Conservation (phyloP, 768 basidiomycete species). For the Tylopilus subfusipes region DNA sequence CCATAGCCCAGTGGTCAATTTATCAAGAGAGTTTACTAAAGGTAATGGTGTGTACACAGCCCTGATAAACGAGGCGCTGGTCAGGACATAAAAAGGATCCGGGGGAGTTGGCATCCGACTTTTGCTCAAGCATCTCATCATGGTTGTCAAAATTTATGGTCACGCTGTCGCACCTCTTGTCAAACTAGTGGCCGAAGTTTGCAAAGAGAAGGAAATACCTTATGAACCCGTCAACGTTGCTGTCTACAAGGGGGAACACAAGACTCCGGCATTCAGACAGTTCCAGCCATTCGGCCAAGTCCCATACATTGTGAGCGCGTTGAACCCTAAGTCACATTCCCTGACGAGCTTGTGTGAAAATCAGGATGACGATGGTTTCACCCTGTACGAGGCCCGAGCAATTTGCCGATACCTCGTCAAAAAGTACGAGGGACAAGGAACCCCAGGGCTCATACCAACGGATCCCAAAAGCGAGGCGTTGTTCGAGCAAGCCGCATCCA, state of each 20-base stretch:
- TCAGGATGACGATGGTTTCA: conserved; percentile 39
- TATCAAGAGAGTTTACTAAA: neutral
- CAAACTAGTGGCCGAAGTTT: neutral
- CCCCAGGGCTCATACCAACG: conserved; percentile 32
- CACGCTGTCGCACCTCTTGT: neutral
- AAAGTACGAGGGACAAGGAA: conserved; percentile 38
- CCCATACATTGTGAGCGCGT: conserved; percentile 29
- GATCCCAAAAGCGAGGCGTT: conserved; percentile 37
- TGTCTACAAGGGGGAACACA: conserved; percentile 42
- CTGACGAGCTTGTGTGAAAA: neutral
- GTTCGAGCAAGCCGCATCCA: conserved; percentile 50
- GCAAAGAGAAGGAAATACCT: conserved; percentile 51
- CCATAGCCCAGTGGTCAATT: too few species aligned
- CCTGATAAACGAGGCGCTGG: neutral
- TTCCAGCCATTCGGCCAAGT: conserved; percentile 55
- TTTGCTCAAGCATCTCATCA: neutral
- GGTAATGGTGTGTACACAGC: neutral
- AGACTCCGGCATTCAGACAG: conserved; percentile 39
- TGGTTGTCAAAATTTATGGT: neutral
- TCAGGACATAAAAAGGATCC: neutral
- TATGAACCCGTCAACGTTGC: conserved; percentile 47
- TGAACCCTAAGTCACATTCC: neutral
- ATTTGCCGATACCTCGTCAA: conserved; percentile 40
- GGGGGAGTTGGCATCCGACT: neutral
- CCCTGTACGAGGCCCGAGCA: conserved; percentile 42